These are phyloP conservation scores for Jaltomata sinuosa DNA, from an alignment of 257 asterid genomes.

Conservation along the genomic window DNA sequence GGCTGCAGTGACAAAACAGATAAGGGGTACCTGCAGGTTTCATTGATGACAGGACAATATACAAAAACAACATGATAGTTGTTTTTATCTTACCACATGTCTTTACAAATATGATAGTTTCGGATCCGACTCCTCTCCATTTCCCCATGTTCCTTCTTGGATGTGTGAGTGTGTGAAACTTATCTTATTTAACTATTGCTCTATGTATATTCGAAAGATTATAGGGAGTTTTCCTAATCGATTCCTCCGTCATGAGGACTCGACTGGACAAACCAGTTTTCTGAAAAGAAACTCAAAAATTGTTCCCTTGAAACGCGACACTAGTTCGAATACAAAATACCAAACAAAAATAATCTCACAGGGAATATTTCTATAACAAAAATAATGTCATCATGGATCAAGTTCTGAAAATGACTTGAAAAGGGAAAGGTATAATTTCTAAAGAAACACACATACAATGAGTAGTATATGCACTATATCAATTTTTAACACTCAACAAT, in stretches of 20 bases:
- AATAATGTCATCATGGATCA: not conserved
- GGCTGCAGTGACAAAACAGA: slow-evolving; percentile 13
- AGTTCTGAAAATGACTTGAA: not conserved
- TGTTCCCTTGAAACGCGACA: not conserved
- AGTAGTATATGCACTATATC: not conserved
- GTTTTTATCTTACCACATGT: not conserved
- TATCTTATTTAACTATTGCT: not conserved
- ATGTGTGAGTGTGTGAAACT: not conserved
- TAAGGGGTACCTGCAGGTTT: slow-evolving; percentile 9
- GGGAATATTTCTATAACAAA: not conserved
- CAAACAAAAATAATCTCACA: not conserved
- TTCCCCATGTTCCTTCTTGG: not conserved
- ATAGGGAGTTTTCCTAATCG: not conserved
- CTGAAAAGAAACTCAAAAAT: not conserved
- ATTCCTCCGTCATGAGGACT: not conserved
- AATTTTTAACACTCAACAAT: not conserved
- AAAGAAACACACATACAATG: not conserved
- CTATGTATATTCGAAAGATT: not conserved
- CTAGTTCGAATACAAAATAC: not conserved
- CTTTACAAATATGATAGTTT: not conserved
- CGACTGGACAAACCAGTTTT: not conserved
- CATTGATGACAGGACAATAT: not conserved
- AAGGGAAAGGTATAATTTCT: not conserved
- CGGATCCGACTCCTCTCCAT: not conserved
- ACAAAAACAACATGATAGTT: not conserved